phyloP scores from a whole-genome alignment of 805 yeast genomes.

The Yarrowia bubula region DNA sequence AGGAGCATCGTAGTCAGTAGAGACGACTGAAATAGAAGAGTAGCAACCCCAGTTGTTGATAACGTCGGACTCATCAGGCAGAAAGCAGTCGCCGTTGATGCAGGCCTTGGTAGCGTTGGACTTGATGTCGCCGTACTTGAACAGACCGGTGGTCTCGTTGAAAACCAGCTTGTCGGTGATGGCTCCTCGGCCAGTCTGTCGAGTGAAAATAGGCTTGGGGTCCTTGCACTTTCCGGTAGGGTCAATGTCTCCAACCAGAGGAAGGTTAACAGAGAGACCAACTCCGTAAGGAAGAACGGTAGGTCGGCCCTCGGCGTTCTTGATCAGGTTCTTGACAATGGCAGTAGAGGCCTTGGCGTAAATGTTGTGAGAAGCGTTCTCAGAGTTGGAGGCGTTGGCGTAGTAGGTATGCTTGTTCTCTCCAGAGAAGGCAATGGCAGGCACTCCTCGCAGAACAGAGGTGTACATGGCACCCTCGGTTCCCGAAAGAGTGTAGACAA shows the following conservation, averaged over 20 bases:
- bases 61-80: constrained; percentile 23
- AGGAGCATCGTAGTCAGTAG: constrained; percentile 25
- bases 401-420: constrained; percentile 27
- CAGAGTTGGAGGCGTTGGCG: constrained; percentile 12
- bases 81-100: constrained; percentile 17
- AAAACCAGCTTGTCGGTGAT: constrained; percentile 15
- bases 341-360: constrained; percentile 20
- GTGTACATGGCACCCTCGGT: constrained; percentile 47
- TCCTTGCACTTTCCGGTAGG: constrained; percentile 20
- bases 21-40: constrained; percentile 3
- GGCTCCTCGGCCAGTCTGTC: constrained; percentile 22
- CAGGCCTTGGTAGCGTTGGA: constrained; percentile 14
- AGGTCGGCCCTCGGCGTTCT: constrained; percentile 22
- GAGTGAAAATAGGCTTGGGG: constrained; percentile 27
- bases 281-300: constrained; percentile 12
- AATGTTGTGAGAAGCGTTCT: constrained; percentile 3
- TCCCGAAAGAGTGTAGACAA: constrained; percentile 42
- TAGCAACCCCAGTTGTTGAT: constrained; percentile 24
- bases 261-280: constrained; percentile 22
- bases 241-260: constrained; percentile 21
- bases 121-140: constrained; percentile 18
- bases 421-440: constrained; percentile 47
- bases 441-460: constrained; percentile 43
- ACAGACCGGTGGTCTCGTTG: constrained; percentile 21
- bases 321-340: constrained; percentile 23